phyloP scores from a whole-genome alignment of 805 yeast species.

The Yamadazyma nakazawae region DNA sequence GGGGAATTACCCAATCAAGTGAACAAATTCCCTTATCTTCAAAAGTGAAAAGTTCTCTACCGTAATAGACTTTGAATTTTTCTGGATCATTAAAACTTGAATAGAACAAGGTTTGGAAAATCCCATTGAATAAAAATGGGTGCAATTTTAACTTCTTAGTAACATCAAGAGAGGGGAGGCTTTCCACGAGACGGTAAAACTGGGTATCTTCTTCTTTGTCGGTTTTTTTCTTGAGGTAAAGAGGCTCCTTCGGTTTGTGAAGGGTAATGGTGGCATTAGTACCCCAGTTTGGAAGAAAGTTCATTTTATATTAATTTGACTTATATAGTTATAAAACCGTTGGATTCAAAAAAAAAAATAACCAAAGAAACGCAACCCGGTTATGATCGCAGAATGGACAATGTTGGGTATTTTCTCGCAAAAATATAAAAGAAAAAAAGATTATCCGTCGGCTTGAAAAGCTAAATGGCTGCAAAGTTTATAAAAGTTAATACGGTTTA shows the following conservation, averaged over 20 bases:
- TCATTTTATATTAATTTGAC: background rate
- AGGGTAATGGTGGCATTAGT: slow-evolving; percentile 30
- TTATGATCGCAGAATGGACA: too few species aligned
- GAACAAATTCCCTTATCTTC: slow-evolving; percentile 71
- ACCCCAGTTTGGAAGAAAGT: slow-evolving; percentile 32
- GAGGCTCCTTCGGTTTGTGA: slow-evolving; percentile 18
- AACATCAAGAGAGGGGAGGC: slow-evolving; percentile 1
- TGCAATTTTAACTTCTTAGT: slow-evolving; percentile 47
- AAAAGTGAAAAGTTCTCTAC: slow-evolving; percentile 58
- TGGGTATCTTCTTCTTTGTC: background rate
- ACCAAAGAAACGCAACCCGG: too few species aligned
- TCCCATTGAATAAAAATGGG: slow-evolving; percentile 68
- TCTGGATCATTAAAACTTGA: slow-evolving; percentile 51
- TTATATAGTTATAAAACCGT: background rate
- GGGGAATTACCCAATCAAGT: slow-evolving; percentile 56
- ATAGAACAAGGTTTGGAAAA: slow-evolving; percentile 73
- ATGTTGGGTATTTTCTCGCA: too few species aligned
- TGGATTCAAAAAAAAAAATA: background rate
- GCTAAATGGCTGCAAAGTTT: too few species aligned
- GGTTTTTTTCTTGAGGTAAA: slow-evolving; percentile 3
- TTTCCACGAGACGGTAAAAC: background rate
- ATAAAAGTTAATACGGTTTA: too few species aligned
- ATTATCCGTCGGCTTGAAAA: too few species aligned
- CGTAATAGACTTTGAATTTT: slow-evolving; percentile 61
- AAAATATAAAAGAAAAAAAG: too few species aligned